Evolutionary conservation across 1,284 basidiomycete species (phyloP), one percentile per base, ranked within the genome.

Genomic region (Puccinia polysora): DNA sequence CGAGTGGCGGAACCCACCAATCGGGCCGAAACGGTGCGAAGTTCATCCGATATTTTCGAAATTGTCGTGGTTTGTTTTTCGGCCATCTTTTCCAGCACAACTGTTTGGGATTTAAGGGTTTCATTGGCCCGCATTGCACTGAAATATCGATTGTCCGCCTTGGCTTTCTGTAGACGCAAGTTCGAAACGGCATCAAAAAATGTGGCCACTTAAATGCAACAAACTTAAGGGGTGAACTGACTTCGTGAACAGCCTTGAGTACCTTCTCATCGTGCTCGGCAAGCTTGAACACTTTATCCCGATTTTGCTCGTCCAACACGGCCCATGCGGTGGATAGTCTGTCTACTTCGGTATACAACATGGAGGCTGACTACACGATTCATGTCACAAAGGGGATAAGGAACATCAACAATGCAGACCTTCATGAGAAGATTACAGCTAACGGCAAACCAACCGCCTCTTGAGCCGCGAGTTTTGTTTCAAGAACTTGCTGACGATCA

Each of bases 71-170:
- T 83, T 78, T 94, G 91, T 76, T 90, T 90, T 78, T 94, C 91
- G 18, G 87, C 80, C 59, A 84, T 85, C 47, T 86, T 83, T 40
- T 83, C 80, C 25, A 88, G 81, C 40, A 84, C 86, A 79, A 90
- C 89, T 73, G 86, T 84, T 79, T 96, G 91, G 1, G 82, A 83
- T 43, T 91, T 89, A 4, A 88, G 81, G 2, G 88, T 87, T 74
- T 97, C 93, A 79, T 91, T 93, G 72, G 89, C 87, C 38, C 91
- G 87, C 88, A 95, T 91, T 4, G 89, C 87, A 30, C 89, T 86
- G 79, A 88, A 97, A 80, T 88, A 97, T 81, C 93, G 96, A 83
- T 93, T 96, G 77, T 97, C 94, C 23, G 90, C 87, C 81, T 95
- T 97, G 14, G 91, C 89, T 87, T 86, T 89, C 86, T 89, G 77